Conservation (phyloP, 192 early-diverging fungal genomes). For the Umbelopsis ramanniana region DNA sequence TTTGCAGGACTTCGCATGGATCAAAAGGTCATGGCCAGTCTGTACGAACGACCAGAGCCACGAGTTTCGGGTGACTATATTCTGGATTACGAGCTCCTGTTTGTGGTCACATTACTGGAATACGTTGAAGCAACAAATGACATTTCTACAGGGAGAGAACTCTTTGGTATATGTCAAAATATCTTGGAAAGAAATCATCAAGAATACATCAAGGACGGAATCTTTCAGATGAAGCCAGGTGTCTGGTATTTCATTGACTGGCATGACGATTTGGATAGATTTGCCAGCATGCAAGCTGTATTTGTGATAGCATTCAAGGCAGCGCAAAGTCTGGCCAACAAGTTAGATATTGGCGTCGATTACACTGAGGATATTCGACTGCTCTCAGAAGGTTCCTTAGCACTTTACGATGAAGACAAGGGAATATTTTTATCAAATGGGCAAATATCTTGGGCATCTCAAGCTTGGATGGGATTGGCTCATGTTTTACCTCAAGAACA, state of each 20-base stretch:
- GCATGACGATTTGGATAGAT: neutral
- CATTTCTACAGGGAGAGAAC: neutral
- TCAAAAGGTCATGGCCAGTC: slow-evolving; percentile 9
- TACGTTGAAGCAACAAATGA: slow-evolving; percentile 1
- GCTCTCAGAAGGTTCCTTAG: neutral
- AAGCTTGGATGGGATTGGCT: slow-evolving; percentile 23
- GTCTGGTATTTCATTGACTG: slow-evolving; percentile 24
- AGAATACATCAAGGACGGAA: neutral
- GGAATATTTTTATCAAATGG: neutral
- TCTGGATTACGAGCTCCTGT: slow-evolving; percentile 11
- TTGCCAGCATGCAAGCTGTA: slow-evolving; percentile 16
- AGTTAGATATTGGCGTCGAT: neutral
- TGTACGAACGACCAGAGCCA: slow-evolving; percentile 3
- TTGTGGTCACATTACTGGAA: slow-evolving; percentile 9
- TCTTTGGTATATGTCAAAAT: slow-evolving; percentile 15
- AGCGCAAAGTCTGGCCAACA: neutral
- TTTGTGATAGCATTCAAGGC: slow-evolving; percentile 16
- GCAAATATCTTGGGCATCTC: slow-evolving; percentile 17
- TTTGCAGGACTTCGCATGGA: slow-evolving; percentile 14
- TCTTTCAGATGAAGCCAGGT: neutral
- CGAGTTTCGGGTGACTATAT: slow-evolving; percentile 12
- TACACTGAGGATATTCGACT: neutral
- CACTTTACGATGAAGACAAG: neutral
- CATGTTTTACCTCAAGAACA: neutral
- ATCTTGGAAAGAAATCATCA: neutral